phyloP scores from a whole-genome alignment of 2,329 filamentous ascomycete species.

The Alternaria sp. region DNA sequence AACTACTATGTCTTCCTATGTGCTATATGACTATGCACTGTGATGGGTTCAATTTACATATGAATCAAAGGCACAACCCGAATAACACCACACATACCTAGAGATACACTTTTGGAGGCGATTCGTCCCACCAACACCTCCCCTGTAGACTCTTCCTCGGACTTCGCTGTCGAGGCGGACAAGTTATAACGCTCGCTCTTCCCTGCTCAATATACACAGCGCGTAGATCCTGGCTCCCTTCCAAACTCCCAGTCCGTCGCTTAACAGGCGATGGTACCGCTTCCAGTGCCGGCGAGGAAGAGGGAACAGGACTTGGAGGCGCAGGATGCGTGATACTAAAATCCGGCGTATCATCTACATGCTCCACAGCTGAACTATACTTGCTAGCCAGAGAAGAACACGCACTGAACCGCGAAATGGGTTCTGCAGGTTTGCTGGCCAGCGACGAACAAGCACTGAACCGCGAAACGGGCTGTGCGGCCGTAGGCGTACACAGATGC shows the following conservation, averaged over 20 bases:
- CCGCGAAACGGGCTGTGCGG: background rate
- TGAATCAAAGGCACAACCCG: background rate
- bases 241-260: background rate
- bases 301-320: background rate
- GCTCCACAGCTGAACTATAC: background rate
- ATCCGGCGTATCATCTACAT: background rate
- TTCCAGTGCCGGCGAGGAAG: background rate
- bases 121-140: background rate
- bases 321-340: constrained; percentile 4
- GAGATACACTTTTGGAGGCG: background rate
- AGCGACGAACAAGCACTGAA: background rate
- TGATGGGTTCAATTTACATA: background rate
- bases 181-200: background rate
- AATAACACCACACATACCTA: background rate
- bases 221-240: background rate
- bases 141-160: background rate
- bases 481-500: background rate
- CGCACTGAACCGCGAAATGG: background rate
- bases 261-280: background rate
- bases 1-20: background rate
- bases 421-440: background rate
- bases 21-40: background rate
- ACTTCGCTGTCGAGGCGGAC: background rate
- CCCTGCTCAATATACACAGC: background rate
- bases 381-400: background rate